A percentile compares a stretch with the other conserved stretches of the same genome.
Evolutionary conservation across 2,329 filamentous ascomycete species (phyloP).

Genomic region (Calonectria hawksworthii): DNA sequence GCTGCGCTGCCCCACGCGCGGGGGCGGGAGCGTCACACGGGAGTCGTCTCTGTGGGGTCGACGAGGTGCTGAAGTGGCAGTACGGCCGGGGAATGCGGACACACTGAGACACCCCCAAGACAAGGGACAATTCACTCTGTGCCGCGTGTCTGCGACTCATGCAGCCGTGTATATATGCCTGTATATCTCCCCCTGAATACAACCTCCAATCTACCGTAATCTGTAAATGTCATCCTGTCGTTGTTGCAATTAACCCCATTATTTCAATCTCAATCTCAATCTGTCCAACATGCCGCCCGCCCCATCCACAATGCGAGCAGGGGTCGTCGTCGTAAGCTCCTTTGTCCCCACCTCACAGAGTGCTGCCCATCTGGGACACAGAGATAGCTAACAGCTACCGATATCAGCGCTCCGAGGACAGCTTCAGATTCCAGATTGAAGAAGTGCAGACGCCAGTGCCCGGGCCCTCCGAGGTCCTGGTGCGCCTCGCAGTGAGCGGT

Average conservation of each 20-base stretch:
- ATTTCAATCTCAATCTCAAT: background rate
- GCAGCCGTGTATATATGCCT: background rate
- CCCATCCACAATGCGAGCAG: background rate
- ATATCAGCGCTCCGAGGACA: background rate
- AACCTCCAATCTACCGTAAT: background rate
- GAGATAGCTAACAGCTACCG: background rate
- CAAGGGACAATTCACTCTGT: background rate
- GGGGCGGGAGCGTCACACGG: background rate
- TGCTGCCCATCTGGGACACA: too few species aligned
- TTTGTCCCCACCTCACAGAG: background rate
- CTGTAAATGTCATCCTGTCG: background rate
- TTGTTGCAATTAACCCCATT: too few species aligned
- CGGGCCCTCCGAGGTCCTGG: conserved; percentile 21
- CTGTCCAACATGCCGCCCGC: background rate
- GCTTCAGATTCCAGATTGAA: background rate
- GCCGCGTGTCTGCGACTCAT: background rate
- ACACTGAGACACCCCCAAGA: background rate
- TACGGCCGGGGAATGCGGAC: background rate
- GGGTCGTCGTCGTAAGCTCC: background rate
- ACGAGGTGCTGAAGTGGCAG: background rate
- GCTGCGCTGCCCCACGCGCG: background rate
- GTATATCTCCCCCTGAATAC: background rate
- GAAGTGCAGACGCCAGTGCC: background rate
- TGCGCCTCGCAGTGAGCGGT: conserved; percentile 31
- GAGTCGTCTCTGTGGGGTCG: background rate